Evolutionary conservation across 805 yeast species (phyloP).

Genomic region (Ogataea naganishii): DNA sequence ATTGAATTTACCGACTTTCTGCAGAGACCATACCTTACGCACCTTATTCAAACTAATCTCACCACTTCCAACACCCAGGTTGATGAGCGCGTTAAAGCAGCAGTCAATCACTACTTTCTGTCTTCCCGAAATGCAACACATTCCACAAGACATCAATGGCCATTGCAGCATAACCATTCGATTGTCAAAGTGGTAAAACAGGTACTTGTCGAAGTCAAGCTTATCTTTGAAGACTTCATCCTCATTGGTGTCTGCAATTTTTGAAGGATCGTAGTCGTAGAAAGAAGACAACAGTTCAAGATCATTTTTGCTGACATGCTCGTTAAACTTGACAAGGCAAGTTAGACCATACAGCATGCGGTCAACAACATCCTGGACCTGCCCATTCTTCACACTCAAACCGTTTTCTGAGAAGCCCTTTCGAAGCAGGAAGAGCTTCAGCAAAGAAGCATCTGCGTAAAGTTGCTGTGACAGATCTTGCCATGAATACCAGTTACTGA

Average conservation of each 20-base stretch:
- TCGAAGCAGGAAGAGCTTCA: conserved; percentile 27
- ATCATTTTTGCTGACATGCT: conserved; percentile 9
- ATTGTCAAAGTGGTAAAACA: conserved; percentile 24
- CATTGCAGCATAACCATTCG: conserved; percentile 29
- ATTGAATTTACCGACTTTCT: conserved; percentile 16
- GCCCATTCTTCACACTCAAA: conserved; percentile 14
- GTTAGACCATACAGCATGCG: conserved; percentile 21
- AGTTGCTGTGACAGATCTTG: conserved; percentile 26
- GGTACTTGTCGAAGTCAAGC: conserved; percentile 18
- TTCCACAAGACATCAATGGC: conserved; percentile 27
- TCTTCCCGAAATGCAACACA: conserved; percentile 20
- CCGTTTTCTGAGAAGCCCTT: conserved; percentile 15
- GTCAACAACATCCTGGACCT: conserved; percentile 22
- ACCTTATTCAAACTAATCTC: conserved; percentile 23
- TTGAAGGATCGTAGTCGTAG: conserved; percentile 2
- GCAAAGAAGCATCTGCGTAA: conserved; percentile 28
- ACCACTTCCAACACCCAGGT: conserved; percentile 27
- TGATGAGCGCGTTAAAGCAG: conserved; percentile 24
- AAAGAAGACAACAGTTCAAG: conserved; percentile 9
- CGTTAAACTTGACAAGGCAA: conserved; percentile 15
- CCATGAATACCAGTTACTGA: conserved; percentile 26
- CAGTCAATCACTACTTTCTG: conserved; percentile 25
- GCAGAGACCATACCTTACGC: conserved; percentile 22
- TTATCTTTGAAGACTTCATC: conserved; percentile 3
- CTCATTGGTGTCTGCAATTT: conserved; percentile 1